phyloP scores from a whole-genome alignment of 345 rosid genomes.

The Hibiscus trionum region DNA sequence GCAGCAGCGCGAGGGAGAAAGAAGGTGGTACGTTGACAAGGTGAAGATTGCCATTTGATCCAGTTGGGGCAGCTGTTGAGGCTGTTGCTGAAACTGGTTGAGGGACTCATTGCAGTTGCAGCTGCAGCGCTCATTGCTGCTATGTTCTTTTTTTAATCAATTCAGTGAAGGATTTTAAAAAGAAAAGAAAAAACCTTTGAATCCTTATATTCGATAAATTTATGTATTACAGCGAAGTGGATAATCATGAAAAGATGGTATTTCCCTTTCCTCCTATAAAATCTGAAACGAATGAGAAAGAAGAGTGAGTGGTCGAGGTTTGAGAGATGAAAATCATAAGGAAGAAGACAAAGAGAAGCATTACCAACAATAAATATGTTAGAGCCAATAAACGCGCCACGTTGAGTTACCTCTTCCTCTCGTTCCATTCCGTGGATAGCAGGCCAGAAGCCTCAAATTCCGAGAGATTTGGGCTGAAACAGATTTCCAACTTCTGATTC shows the following conservation, averaged over 20 bases:
- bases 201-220: not conserved
- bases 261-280: not conserved
- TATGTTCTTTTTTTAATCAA: not conserved
- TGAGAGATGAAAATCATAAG: too few relatives aligned
- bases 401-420: constrained; percentile 5
- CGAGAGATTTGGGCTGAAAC: too few relatives aligned
- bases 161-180: not conserved
- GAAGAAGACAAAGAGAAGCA: too few relatives aligned
- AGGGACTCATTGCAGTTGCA: not conserved
- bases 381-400: constrained; percentile 23
- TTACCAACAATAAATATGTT: not conserved
- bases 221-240: not conserved
- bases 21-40: constrained; percentile 3
- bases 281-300: not conserved
- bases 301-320: too few relatives aligned
- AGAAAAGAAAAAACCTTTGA: too few relatives aligned
- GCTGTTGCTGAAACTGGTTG: constrained; percentile 10
- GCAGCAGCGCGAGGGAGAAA: constrained; percentile 30
- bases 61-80: not conserved
- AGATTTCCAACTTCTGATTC: too few relatives aligned
- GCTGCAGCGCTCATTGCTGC: not conserved
- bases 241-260: not conserved
- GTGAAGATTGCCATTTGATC: constrained; percentile 11
- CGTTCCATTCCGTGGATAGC: not conserved
- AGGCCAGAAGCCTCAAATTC: not conserved